Conservation (phyloP, 140 eudicot genomes). For the Ambrosia hybrid region DNA sequence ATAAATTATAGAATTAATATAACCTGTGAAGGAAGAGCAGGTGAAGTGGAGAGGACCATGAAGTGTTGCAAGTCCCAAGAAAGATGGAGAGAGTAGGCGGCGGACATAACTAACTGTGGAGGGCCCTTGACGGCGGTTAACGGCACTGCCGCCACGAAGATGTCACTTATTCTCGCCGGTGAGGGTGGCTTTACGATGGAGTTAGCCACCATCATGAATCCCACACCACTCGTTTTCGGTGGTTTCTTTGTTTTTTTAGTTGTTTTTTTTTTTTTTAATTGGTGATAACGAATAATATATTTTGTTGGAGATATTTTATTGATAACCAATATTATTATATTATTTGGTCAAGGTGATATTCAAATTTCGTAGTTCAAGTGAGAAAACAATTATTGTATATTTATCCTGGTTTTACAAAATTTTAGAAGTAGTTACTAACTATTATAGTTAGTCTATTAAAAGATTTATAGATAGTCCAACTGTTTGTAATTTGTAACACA, state of each 20-base stretch:
- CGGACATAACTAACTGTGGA: slow-evolving; percentile 56
- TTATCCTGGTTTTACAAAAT: no score
- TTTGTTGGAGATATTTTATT: no score
- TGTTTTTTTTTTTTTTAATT: background rate
- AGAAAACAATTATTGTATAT: no score
- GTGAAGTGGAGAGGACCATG: slow-evolving; percentile 72
- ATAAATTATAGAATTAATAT: no score
- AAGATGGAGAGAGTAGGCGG: slow-evolving; percentile 62
- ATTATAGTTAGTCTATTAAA: no score
- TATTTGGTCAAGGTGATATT: no score
- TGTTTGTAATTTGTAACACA: no score
- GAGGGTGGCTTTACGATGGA: slow-evolving; percentile 7
- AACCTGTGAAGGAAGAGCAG: slow-evolving; percentile 45
- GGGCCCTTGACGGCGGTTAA: slow-evolving; percentile 70
- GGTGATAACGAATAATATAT: no score
- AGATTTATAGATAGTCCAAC: no score
- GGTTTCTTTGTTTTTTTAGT: background rate
- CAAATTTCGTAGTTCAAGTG: no score
- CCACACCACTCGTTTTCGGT: slow-evolving; percentile 12
- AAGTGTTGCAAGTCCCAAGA: slow-evolving; percentile 82
- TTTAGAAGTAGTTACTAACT: no score
- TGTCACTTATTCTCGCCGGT: slow-evolving; percentile 34
- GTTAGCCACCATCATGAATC: background rate
- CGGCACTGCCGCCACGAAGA: slow-evolving; percentile 76
- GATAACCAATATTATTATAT: no score